Evolutionary conservation across 176 grass and related monocot species (phyloP), one percentile per base, ranked within the genome.

Genomic region (Triticum urartu): DNA sequence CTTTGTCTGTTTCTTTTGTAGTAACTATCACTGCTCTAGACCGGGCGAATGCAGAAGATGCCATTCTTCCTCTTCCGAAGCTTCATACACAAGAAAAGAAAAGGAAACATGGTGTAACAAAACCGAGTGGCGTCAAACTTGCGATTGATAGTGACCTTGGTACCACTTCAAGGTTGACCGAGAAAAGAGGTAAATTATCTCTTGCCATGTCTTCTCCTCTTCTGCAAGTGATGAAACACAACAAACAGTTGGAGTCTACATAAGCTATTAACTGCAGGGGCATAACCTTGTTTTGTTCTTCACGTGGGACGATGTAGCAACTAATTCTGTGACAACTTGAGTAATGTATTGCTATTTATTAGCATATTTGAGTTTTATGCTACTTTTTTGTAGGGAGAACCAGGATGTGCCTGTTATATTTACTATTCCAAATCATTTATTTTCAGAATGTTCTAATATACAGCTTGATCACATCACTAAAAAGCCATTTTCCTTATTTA

Each of bases 11-110:
- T 33, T 88, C 28, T 74, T 59, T 79, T 88, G 47, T 43, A 91
- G 87, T 68, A 84, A 88, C 38, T 86, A 83, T 99, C 25, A 99
- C 92, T 69, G 92, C 94, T 88, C 79, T 99, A 77, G 94, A 96
- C 68, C 86, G 92, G 20, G 85, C 97, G 33, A 99, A 99, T 87
- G 97, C 94, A 17, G 97, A 96, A 91, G 94, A 99, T 91, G 92
- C 94, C 21, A 87, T 83, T 24, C 81, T 99, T 75, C 97, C 97
- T 82, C 85, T 99, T 88, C 92, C 94, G 33, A 95, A 93, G 83
- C 79, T 99, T 18, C 88, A 90, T 87, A 50, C 80, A 17, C 82
- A 88, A 35, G 94, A 91, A 62, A 99, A 96, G 87, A 99, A 99
- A 91, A 96, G 97, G 78, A 99, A 99, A 82, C 92, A 94, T 72